phyloP scores from a whole-genome alignment of 1,284 basidiomycete species.

The Cryptococcus sp. region DNA sequence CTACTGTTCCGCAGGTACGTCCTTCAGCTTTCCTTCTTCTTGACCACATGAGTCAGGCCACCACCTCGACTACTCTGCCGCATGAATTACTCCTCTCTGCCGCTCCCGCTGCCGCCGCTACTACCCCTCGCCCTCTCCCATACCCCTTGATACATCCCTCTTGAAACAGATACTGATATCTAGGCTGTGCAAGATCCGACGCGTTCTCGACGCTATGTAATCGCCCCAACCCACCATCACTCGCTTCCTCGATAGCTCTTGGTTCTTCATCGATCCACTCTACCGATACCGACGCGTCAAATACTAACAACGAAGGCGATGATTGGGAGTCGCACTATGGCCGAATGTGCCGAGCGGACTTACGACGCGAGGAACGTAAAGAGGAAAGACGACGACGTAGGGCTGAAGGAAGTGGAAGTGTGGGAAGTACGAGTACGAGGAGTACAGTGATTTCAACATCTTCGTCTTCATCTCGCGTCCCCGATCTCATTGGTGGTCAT shows the following conservation, averaged over 20 bases:
- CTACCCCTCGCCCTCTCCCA: too few species aligned
- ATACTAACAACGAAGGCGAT: slow-evolving; percentile 6
- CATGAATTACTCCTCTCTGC: too few species aligned
- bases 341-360: slow-evolving; percentile 38
- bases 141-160: background rate
- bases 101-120: too few species aligned
- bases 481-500: slow-evolving; percentile 34
- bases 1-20: slow-evolving; percentile 44
- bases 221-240: slow-evolving; percentile 22
- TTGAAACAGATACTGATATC: background rate
- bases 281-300: slow-evolving; percentile 14
- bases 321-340: slow-evolving; percentile 43
- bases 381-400: slow-evolving; percentile 34
- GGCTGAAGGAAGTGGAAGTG: slow-evolving; percentile 27
- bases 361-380: slow-evolving; percentile 31
- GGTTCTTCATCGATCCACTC: slow-evolving; percentile 16
- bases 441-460: slow-evolving; percentile 23
- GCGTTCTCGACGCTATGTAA: slow-evolving; percentile 46
- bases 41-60: too few species aligned
- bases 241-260: slow-evolving; percentile 15
- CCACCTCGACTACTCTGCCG: too few species aligned
- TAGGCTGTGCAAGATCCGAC: slow-evolving; percentile 45
- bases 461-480: slow-evolving; percentile 27
- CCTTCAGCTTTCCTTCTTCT: background rate
- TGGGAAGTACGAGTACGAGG: slow-evolving; percentile 13